Base-by-base conservation (phyloP, 83 land plant genomes). In the Picea abies region DNA sequence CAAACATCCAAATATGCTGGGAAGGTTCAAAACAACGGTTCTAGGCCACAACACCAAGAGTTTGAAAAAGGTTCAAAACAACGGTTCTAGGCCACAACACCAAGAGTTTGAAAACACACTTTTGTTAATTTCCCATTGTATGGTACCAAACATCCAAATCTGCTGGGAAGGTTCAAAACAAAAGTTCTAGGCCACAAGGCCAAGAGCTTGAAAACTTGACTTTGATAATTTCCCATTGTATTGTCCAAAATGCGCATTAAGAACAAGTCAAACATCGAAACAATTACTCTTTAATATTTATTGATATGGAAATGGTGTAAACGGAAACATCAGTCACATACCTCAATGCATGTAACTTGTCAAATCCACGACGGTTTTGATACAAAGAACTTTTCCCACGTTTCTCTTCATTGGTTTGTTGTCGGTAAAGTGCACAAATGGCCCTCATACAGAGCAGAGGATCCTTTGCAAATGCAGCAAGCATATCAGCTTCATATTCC, bases 401-500 rank as follows among this genome's bases (percentile, higher is more conserved):
- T 47, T 79, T 71, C 44, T 86, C 88, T 10, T 78, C 85, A 16
- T 60, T 16, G 1, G 88, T 89, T 79, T 91, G 91, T 78, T 83
- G 87, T 73, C 91, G 81, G 60, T 91, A 89, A 78, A 91, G 87
- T 63, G 93, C 89, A 83, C 93, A 91, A 47, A 91, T 85, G 62
- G 91, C 93, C 77, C 79, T 86, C 91, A 91, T 77, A 86, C 90
- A 88, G 61, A 89, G 72, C 56, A 83, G 84, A 67, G 77, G 65
- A 73, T 89, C 87, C 69, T 78, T 83, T 2, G 77, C 80, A 81
- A 91, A 86, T 61, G 87, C 82, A 44, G 91, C 79, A 69, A 89
- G 87, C 89, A 91, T 86, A 56, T 91, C 91, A n/a, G 83, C 91
- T 84, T 91, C 93, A 79, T 71, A 85, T 44, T 86, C 81, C 93